Percentiles rank a stretch among this genome's conserved stretches.
Evolutionary conservation across 2,329 filamentous ascomycete genomes (phyloP).

Genomic region (Trichocomaceae sp.): DNA sequence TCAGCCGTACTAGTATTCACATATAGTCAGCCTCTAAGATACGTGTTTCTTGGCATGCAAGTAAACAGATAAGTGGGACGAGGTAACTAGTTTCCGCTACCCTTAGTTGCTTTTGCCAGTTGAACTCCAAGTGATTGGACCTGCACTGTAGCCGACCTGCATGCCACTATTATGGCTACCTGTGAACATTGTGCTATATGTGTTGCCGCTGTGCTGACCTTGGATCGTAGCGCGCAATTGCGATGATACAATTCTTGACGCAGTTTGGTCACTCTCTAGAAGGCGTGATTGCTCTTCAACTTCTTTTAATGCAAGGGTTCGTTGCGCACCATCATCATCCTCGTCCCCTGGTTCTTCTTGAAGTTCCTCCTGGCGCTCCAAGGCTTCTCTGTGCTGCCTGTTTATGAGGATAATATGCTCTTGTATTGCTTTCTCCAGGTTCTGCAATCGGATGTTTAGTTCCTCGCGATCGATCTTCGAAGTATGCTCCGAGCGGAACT

Average conservation of each 20-base stretch:
- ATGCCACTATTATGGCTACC: constrained; percentile 6
- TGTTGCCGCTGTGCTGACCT: too few relatives aligned
- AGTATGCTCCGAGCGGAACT: too few relatives aligned
- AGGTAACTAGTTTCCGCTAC: too few relatives aligned
- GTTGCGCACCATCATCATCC: not conserved
- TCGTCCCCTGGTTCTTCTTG: not conserved
- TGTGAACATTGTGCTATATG: constrained; percentile 1
- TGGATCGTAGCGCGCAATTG: not conserved
- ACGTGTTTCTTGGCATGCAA: too few relatives aligned
- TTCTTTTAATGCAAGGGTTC: not conserved
- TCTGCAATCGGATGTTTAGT: constrained; percentile 1
- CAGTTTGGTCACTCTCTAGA: not conserved
- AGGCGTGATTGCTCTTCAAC: constrained; percentile 1
- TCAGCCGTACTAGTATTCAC: too few relatives aligned
- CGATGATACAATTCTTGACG: constrained; percentile 1
- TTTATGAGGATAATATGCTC: constrained; percentile 2
- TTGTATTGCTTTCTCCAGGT: constrained; percentile 9
- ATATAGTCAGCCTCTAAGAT: too few relatives aligned
- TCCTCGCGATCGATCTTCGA: not conserved
- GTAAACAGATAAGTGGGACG: too few relatives aligned
- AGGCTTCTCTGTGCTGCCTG: not conserved
- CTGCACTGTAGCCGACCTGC: constrained; percentile 1
- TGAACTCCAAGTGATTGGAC: constrained; percentile 13
- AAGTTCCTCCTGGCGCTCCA: constrained; percentile 2
- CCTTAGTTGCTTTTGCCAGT: constrained; percentile 18